Conservation (phyloP, 2,329 filamentous ascomycete genomes). For the Penicillium frequentans region DNA sequence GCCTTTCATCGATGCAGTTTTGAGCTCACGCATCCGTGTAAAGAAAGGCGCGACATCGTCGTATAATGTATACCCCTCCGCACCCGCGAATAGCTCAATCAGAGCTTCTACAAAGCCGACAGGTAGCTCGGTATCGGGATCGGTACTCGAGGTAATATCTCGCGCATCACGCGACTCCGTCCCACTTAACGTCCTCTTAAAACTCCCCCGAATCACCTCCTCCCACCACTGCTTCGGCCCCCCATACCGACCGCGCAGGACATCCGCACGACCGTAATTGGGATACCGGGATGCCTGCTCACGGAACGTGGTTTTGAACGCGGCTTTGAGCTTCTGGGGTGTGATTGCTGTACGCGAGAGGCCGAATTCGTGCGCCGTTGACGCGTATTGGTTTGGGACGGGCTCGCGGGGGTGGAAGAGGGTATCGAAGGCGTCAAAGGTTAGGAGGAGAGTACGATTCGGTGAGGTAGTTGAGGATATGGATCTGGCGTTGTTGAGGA, state of each 20-base stretch:
- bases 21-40: constrained; percentile 24
- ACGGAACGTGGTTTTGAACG: constrained; percentile 41
- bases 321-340: constrained; percentile 26
- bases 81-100: constrained; percentile 41
- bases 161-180: neutral
- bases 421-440: constrained; percentile 48
- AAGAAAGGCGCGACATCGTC: constrained; percentile 43
- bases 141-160: neutral
- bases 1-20: neutral
- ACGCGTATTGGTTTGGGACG: constrained; percentile 42
- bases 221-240: constrained; percentile 48
- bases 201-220: constrained; percentile 41
- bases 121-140: constrained; percentile 27
- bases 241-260: constrained; percentile 34
- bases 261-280: constrained; percentile 46
- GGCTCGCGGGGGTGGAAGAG: constrained; percentile 44
- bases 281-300: constrained; percentile 33
- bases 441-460: constrained; percentile 39
- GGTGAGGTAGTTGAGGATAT: neutral
- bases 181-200: constrained; percentile 25
- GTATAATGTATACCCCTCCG: constrained; percentile 42
- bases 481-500: neutral
- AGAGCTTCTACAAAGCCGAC: constrained; percentile 34
- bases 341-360: constrained; percentile 30
- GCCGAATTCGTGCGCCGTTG: constrained; percentile 38